Evolutionary conservation across 345 rosid species (phyloP).

Genomic region (Tarenaya hassleriana): DNA sequence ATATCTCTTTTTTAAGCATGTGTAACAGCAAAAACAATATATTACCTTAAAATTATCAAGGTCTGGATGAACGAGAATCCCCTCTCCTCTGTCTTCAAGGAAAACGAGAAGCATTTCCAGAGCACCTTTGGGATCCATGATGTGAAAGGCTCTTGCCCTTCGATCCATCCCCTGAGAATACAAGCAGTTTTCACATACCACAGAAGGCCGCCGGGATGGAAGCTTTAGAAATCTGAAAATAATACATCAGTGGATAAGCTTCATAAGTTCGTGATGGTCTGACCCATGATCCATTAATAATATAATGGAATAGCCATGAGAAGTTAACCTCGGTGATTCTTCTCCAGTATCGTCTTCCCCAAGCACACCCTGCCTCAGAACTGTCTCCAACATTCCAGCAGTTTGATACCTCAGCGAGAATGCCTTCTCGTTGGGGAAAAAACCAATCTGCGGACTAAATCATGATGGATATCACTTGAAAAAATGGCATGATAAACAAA

Average conservation of each 20-base stretch:
- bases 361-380: conserved; percentile 78
- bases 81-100: conserved; percentile 64
- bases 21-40: not conserved
- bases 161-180: conserved; percentile 60
- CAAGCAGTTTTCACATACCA: conserved; percentile 85
- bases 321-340: conserved; percentile 66
- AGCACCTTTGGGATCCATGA: conserved; percentile 78
- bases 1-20: not conserved
- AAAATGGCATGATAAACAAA: conserved; percentile 13
- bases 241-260: not conserved
- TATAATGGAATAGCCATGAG: not conserved
- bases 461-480: conserved; percentile 39
- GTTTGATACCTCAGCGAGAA: conserved; percentile 79
- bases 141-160: conserved; percentile 83
- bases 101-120: conserved; percentile 79
- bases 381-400: conserved; percentile 83
- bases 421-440: conserved; percentile 73
- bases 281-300: no score
- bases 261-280: not conserved
- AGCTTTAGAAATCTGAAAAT: conserved; percentile 65
- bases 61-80: conserved; percentile 38
- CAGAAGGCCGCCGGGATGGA: conserved; percentile 68
- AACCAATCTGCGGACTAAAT: conserved; percentile 86
- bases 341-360: conserved; percentile 98
- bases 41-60: conserved; percentile 34